phyloP scores from a whole-genome alignment of 805 yeast species.

The Kregervanrija pseudodelftensis region DNA sequence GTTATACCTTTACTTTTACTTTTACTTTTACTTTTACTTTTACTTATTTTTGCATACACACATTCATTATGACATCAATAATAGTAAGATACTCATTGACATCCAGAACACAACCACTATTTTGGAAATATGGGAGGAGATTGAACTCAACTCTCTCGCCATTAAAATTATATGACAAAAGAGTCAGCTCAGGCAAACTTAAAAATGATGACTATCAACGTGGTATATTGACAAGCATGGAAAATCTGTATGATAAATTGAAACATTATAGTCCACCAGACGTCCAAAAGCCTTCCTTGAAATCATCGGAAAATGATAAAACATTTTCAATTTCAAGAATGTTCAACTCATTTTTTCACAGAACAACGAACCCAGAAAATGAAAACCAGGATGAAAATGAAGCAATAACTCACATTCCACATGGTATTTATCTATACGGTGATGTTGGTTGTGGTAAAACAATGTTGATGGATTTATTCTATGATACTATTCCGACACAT shows the following conservation, averaged over 20 bases:
- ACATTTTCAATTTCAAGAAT: constrained; percentile 30
- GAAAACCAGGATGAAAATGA: neutral
- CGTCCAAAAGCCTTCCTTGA: constrained; percentile 45
- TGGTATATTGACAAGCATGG: constrained; percentile 55
- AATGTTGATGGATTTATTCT: constrained; percentile 95
- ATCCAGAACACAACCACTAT: too few species aligned
- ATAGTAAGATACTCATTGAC: too few species aligned
- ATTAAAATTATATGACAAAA: constrained; percentile 21
- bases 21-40: too few species aligned
- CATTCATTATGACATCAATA: too few species aligned
- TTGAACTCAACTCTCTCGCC: constrained; percentile 19
- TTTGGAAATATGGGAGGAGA: neutral
- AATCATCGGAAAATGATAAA: neutral
- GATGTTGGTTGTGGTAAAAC: constrained; percentile 99
- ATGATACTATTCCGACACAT: constrained; percentile 71
- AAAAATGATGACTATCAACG: constrained; percentile 79
- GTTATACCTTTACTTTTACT: too few species aligned
- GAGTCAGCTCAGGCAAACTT: constrained; percentile 35
- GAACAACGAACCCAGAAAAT: neutral
- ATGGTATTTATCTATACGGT: constrained; percentile 89
- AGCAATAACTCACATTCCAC: constrained; percentile 39
- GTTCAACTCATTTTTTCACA: constrained; percentile 24
- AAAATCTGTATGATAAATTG: constrained; percentile 51
- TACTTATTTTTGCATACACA: too few species aligned
- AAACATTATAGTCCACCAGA: constrained; percentile 54